Evolutionary conservation across 2,329 filamentous ascomycete genomes (phyloP), one percentile per base, ranked within the genome.

Genomic region (Tolypocladium sp.): DNA sequence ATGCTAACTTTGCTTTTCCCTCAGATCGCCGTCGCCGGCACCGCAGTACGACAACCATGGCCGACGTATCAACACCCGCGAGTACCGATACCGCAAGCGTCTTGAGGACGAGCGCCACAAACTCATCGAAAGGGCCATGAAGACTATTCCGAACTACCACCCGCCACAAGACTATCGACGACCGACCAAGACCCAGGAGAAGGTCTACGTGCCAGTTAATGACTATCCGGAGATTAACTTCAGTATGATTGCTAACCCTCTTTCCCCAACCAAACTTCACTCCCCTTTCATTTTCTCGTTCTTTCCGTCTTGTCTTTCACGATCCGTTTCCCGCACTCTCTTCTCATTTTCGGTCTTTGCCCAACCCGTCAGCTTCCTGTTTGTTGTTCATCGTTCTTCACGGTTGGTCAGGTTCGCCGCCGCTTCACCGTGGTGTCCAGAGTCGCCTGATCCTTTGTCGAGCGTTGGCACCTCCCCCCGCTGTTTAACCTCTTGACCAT

Each of bases 151-250:
- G 80, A 97, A 97, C 85, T 99, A 99, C 76, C 92, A 97, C 74
- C 94, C 94, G 70, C 94, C 94, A 61, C 91, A 93, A 83, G 94
- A 99, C 76, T 99, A 99, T 77, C 91, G 94, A 76, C 91, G 94
- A 70, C 94, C 94, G 63, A 97, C 93, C 75, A 99, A 99, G 89
- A 99, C 94, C 74, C 94, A 99, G 79, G 94, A 99, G 84, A 99
- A 99, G 84, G 95, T 99, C 89, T 99, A 99, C 76, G 94, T 99
- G 76, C 94, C 94, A 75, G 94, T 99, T 81, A 99, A 99, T 86
- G 94, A 99, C 79, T 99, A 99, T 77, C 94, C 94, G 83, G 94
- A 99, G 79, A 97, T 99, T 88, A 99, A 99, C 89, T 99, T 99
- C 91, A 99, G 94, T 99, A 97, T 93, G 93, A 93, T 94, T 92